phyloP scores from a whole-genome alignment of 129 eudicot species.

The Flaveria linearis region DNA sequence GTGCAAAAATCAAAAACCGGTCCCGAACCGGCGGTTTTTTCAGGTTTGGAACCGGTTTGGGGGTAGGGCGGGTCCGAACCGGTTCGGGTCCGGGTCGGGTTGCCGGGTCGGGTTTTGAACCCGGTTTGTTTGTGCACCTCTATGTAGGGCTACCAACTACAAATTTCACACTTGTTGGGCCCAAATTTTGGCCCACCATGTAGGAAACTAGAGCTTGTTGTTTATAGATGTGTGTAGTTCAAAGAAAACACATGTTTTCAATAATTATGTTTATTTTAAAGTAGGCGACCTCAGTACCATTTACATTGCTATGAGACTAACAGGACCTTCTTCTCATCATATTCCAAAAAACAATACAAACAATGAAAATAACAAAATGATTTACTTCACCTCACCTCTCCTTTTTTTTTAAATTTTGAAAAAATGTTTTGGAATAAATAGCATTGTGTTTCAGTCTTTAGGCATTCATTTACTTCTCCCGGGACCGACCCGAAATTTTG shows the following conservation, averaged over 20 bases:
- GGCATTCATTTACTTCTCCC: slow-evolving; percentile 30
- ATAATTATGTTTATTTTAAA: slow-evolving; percentile 15
- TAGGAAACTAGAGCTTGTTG: too few species aligned
- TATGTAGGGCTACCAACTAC: background rate
- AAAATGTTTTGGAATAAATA: slow-evolving; percentile 16
- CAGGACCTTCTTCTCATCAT: slow-evolving; percentile 29
- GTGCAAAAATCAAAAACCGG: too few species aligned
- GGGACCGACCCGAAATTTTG: slow-evolving; percentile 28
- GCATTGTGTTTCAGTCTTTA: background rate
- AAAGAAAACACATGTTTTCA: background rate
- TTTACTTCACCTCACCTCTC: slow-evolving; percentile 34
- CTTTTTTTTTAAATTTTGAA: background rate
- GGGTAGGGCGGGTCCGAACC: too few species aligned
- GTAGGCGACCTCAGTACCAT: slow-evolving; percentile 30
- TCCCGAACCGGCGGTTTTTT: too few species aligned
- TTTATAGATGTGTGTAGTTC: too few species aligned
- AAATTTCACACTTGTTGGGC: background rate
- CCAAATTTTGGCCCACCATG: background rate
- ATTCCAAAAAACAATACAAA: slow-evolving; percentile 29
- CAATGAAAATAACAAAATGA: slow-evolving; percentile 31
- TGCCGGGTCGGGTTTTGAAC: too few species aligned
- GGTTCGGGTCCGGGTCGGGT: too few species aligned
- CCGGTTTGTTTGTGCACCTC: too few species aligned
- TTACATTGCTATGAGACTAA: slow-evolving; percentile 31
- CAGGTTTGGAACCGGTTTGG: too few species aligned